Conservation (phyloP, 2,329 filamentous ascomycete species). For the Lasiodiplodia gonubiensis region DNA sequence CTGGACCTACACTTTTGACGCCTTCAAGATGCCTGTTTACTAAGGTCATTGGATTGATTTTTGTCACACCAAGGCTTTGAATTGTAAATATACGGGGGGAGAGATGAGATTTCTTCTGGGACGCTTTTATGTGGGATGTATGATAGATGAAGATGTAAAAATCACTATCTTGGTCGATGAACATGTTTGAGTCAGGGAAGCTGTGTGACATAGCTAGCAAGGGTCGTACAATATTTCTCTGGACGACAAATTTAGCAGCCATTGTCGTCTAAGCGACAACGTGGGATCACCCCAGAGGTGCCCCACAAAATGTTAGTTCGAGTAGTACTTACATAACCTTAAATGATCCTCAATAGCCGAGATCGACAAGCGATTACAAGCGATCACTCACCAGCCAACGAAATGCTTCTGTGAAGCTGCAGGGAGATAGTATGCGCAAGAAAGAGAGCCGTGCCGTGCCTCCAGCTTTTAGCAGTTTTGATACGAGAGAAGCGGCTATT, state of each 20-base stretch:
- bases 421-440: too few species aligned
- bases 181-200: too few species aligned
- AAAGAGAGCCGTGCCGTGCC: too few species aligned
- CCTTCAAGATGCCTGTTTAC: constrained; percentile 23
- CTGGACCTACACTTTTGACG: constrained; percentile 25
- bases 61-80: neutral
- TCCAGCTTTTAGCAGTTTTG: too few species aligned
- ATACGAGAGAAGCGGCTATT: too few species aligned
- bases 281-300: neutral
- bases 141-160: neutral
- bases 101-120: neutral
- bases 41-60: constrained; percentile 16
- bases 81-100: neutral
- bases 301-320: neutral
- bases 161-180: neutral
- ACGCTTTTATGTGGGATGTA: neutral
- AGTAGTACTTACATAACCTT: neutral
- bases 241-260: too few species aligned
- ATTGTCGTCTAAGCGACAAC: neutral
- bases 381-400: neutral
- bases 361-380: neutral
- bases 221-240: too few species aligned
- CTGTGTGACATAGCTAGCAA: too few species aligned
- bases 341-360: neutral
- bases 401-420: neutral